Percentiles rank a stretch among this genome's conserved stretches.
Conservation (phyloP, 2,329 filamentous ascomycete genomes). For the Clarireedia homoeocarpa region DNA sequence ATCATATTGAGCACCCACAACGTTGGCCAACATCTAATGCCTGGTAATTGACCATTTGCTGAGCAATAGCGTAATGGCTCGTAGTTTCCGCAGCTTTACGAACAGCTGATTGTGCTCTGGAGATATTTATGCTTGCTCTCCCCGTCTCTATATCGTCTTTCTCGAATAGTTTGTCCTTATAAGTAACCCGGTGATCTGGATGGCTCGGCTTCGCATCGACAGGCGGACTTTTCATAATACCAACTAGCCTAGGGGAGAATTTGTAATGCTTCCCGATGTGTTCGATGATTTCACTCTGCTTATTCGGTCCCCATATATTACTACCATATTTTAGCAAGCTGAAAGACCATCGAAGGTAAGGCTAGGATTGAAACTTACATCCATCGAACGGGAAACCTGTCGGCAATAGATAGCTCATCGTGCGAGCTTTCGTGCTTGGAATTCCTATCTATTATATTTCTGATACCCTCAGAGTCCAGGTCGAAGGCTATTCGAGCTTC, state of each 20-base stretch:
- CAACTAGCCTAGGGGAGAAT: constrained; percentile 58
- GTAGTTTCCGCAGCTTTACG: constrained; percentile 1
- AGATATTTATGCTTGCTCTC: constrained; percentile 11
- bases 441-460: constrained; percentile 30
- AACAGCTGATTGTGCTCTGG: not conserved
- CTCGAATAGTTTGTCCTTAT: constrained; percentile 9
- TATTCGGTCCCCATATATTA: constrained; percentile 63
- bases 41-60: constrained; percentile 69
- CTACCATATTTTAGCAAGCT: constrained; percentile 30
- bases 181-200: constrained; percentile 11
- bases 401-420: not conserved
- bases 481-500: constrained; percentile 49
- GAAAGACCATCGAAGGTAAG: not conserved
- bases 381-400: constrained; percentile 51
- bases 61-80: constrained; percentile 44
- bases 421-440: constrained; percentile 26
- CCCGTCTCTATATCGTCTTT: constrained; percentile 23
- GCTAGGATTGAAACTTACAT: constrained; percentile 42
- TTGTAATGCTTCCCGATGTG: constrained; percentile 53
- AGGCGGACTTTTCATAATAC: constrained; percentile 54
- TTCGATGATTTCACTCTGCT: constrained; percentile 47
- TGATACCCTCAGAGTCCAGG: constrained; percentile 37
- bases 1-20: constrained; percentile 38
- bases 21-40: constrained; percentile 60
- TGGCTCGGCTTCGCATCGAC: constrained; percentile 16